Evolutionary conservation across 495 filamentous ascomycete genomes (phyloP).

Genomic region (Oleoguttula mirabilis): DNA sequence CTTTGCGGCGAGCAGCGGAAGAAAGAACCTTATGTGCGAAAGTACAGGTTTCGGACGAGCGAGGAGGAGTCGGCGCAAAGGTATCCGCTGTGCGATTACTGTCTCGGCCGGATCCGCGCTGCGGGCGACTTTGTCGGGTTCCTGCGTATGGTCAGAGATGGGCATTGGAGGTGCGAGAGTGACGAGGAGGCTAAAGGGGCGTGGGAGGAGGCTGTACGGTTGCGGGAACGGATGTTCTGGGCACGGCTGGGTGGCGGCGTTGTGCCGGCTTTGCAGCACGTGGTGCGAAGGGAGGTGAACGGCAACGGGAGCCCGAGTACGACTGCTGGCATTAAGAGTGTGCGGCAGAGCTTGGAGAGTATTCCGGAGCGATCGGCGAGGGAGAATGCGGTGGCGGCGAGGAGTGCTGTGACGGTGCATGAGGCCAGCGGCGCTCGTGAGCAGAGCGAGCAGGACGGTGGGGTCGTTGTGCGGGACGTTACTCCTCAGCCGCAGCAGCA

Average conservation of each 20-base stretch:
- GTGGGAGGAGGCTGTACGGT: constrained; percentile 83
- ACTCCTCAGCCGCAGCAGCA: too few relatives aligned
- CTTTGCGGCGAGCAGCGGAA: constrained; percentile 76
- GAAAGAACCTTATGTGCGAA: constrained; percentile 55
- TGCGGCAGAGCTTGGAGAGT: constrained; percentile 5
- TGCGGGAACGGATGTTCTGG: constrained; percentile 96
- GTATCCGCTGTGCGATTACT: constrained; percentile 84
- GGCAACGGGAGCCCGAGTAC: constrained; percentile 1
- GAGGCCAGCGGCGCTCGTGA: too few relatives aligned
- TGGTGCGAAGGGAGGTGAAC: constrained; percentile 1
- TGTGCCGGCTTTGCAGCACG: constrained; percentile 40
- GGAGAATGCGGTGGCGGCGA: neutral
- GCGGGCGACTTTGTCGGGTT: constrained; percentile 90
- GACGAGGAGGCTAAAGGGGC: constrained; percentile 63
- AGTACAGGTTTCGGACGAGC: constrained; percentile 78
- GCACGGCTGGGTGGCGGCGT: constrained; percentile 79
- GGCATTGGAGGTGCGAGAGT: constrained; percentile 50
- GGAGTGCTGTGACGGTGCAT: too few relatives aligned
- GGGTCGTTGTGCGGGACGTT: neutral
- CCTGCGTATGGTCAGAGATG: constrained; percentile 76
- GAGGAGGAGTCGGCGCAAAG: constrained; percentile 73
- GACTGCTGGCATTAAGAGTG: constrained; percentile 3
- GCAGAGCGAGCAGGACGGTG: too few relatives aligned
- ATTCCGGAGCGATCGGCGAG: neutral
- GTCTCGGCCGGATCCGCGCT: constrained; percentile 67